Conservation (phyloP, 1,284 basidiomycete genomes). For the Microbotryomycetes sp. region DNA sequence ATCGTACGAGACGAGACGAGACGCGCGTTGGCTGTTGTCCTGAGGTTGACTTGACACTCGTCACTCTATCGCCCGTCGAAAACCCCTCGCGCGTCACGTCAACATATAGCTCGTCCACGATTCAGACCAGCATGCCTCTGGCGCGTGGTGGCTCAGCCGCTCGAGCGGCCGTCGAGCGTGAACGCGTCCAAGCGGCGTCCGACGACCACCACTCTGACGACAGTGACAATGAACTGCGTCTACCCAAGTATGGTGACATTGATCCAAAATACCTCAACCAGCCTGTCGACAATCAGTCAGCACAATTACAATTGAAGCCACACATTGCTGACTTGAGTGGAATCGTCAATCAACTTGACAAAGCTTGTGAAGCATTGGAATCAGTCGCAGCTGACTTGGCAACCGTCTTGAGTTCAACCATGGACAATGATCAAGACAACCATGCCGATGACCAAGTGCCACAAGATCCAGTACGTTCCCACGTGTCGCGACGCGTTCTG, state of each 20-base stretch:
- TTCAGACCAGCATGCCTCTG: not conserved
- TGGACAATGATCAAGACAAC: conserved; percentile 6
- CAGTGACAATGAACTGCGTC: conserved; percentile 7
- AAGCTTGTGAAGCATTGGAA: not conserved
- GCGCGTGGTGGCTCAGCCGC: not conserved
- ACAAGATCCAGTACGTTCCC: conserved; percentile 13
- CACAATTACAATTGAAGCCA: conserved; percentile 5
- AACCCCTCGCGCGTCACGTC: too few relatives aligned
- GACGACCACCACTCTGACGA: not conserved
- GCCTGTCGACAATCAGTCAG: conserved; percentile 16
- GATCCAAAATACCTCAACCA: conserved; percentile 20
- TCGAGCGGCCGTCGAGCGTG: not conserved
- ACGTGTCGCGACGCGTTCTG: not conserved
- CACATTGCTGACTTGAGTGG: not conserved
- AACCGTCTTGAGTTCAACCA: not conserved
- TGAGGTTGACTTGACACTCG: not conserved
- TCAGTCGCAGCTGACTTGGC: conserved; percentile 17
- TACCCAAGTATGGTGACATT: conserved; percentile 7
- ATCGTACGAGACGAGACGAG: not conserved
- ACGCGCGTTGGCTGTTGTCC: not conserved
- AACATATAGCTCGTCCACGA: not conserved
- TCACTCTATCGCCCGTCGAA: not conserved
- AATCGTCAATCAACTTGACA: not conserved
- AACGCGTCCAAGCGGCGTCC: too few relatives aligned
- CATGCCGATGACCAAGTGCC: conserved; percentile 7